phyloP scores from a whole-genome alignment of 208 protist genomes.

The Leishmania turanica region DNA sequence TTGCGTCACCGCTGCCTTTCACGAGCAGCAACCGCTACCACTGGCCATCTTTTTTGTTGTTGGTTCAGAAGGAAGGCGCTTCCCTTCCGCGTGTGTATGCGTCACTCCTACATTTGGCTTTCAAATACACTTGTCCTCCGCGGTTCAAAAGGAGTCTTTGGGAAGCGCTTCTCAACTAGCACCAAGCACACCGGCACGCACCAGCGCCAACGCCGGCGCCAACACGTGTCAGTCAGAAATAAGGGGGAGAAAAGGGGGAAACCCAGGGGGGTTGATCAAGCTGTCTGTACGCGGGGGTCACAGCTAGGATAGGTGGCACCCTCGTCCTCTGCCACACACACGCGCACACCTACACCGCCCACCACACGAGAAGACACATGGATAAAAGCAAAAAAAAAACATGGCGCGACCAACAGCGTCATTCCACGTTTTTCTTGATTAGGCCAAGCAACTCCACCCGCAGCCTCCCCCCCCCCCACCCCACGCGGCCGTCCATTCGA shows the following conservation, averaged over 20 bases:
- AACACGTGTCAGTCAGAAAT: neutral
- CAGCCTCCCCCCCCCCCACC: neutral
- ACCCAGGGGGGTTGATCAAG: neutral
- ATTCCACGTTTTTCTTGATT: neutral
- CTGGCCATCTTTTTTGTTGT: neutral
- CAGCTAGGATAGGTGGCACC: neutral
- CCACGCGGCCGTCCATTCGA: neutral
- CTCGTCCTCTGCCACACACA: neutral
- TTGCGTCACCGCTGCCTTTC: neutral
- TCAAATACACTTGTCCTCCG: neutral
- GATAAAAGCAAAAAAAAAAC: neutral
- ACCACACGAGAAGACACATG: neutral
- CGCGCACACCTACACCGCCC: neutral
- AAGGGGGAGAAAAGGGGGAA: neutral
- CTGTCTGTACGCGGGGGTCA: neutral
- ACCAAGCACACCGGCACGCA: neutral
- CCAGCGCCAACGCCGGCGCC: neutral
- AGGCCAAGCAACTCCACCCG: neutral
- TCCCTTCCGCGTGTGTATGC: neutral
- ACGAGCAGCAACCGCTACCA: neutral
- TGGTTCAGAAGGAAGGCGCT: neutral
- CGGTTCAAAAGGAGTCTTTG: neutral
- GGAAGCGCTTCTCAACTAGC: neutral
- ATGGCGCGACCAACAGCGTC: neutral
- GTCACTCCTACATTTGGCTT: neutral